Percentiles rank a stretch among this genome's conserved stretches.
Evolutionary conservation across 2,329 filamentous ascomycete genomes (phyloP).

Genomic region (Phyllachora maydis): DNA sequence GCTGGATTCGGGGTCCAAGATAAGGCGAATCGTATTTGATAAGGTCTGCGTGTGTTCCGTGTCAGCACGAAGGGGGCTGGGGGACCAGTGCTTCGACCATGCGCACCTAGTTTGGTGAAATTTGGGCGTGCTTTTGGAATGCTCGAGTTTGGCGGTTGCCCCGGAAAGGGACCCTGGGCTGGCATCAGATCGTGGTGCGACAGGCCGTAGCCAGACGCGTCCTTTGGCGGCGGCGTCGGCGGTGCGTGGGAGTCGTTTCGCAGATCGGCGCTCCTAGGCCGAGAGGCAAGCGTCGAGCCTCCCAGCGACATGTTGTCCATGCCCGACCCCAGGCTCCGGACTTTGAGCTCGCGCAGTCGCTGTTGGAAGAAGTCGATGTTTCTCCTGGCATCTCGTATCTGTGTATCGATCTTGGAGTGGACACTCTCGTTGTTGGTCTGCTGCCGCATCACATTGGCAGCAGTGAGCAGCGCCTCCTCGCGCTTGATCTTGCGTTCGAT

Average conservation of each 20-base stretch:
- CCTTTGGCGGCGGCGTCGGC: constrained; percentile 56
- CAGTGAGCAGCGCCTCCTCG: constrained; percentile 86
- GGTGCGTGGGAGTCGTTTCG: constrained; percentile 21
- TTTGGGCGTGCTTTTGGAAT: constrained; percentile 64
- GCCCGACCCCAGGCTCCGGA: constrained; percentile 52
- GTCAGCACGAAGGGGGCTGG: too few species aligned
- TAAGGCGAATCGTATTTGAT: constrained; percentile 97
- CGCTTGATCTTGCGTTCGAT: constrained; percentile 96
- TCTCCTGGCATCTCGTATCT: constrained; percentile 80
- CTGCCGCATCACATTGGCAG: constrained; percentile 84
- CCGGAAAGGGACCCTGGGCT: constrained; percentile 58
- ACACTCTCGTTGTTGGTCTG: constrained; percentile 89
- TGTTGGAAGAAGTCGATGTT: constrained; percentile 95
- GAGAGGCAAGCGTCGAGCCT: constrained; percentile 10
- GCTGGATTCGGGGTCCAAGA: constrained; percentile 89
- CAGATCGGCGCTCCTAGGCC: constrained; percentile 21
- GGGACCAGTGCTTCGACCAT: too few species aligned
- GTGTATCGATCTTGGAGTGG: constrained; percentile 73
- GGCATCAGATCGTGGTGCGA: constrained; percentile 60
- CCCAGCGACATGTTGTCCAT: constrained; percentile 46
- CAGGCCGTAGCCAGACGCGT: constrained; percentile 23
- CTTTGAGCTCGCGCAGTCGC: constrained; percentile 69
- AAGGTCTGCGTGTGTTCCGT: constrained; percentile 53
- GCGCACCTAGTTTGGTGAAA: constrained; percentile 88
- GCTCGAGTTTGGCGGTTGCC: constrained; percentile 44